phyloP scores from a whole-genome alignment of 768 basidiomycete species.

The Clitopilus passeckerianus region DNA sequence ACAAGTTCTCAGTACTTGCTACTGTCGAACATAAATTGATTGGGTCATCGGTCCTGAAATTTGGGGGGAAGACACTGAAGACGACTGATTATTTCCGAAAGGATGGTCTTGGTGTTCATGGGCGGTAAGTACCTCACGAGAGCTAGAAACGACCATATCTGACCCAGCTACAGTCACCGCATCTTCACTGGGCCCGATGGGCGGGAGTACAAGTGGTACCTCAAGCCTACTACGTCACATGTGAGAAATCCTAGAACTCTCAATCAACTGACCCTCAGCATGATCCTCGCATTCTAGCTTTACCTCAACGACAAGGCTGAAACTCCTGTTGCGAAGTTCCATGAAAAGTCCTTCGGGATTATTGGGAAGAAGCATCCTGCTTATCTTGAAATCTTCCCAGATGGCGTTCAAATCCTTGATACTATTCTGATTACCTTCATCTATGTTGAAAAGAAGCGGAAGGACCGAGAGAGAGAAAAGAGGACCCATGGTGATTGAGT shows the following conservation, averaged over 20 bases:
- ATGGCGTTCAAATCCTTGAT: conserved; percentile 16
- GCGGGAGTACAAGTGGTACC: conserved; percentile 17
- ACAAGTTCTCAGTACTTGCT: conserved; percentile 23
- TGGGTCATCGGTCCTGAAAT: conserved; percentile 20
- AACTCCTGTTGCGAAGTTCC: conserved; percentile 15
- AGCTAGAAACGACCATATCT: no score
- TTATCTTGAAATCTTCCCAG: conserved; percentile 17
- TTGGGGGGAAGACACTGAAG: conserved; percentile 17
- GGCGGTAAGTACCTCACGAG: conserved; percentile 10
- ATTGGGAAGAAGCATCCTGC: conserved; percentile 6
- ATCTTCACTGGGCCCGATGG: conserved; percentile 18
- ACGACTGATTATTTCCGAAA: conserved; percentile 19
- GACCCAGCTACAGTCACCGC: conserved; percentile 7
- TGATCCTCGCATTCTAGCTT: conserved; percentile 4
- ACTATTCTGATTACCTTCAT: conserved; percentile 20
- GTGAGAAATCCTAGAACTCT: not conserved
- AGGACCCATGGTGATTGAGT: not conserved
- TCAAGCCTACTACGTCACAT: not conserved
- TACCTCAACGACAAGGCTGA: conserved; percentile 15
- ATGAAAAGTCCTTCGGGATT: conserved; percentile 6
- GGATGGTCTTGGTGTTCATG: conserved; percentile 13
- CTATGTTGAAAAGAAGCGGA: conserved; percentile 18
- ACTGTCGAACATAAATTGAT: conserved; percentile 27
- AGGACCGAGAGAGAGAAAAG: conserved; percentile 11
- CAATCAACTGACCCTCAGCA: not conserved